Base-by-base conservation (phyloP, 2,329 filamentous ascomycete species). In the Alternaria brassicicola region DNA sequence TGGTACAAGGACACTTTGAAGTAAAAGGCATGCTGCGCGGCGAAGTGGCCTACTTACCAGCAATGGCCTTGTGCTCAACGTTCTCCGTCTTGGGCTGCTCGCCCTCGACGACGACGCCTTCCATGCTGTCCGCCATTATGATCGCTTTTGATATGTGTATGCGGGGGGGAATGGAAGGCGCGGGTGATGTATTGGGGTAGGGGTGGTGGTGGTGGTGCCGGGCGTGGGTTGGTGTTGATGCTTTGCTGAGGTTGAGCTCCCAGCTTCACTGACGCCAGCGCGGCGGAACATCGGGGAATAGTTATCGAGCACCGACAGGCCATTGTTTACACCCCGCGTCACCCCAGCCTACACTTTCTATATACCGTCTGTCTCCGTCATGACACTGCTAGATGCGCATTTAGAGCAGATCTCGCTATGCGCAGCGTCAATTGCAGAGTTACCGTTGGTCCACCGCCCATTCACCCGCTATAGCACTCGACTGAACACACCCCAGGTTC, bases 401-500 rank as follows among this genome's bases (percentile, higher is more conserved):
- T 72, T 84, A 33, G 81, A 83, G 67, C 81, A 83, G 58, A 82
- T 84, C 52, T 79, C 80, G 15, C 71, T 82, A 49, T 83, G 81
- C 68, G 74, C 80, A 15, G 72, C 76, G 1, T 82, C 81, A 47
- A 83, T 84, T 39, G 77, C 79, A 47, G 79, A 82, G 31, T 70
- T 84, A 21, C 76, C 80, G 76, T 79, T 67, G 28, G 76, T 67
- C n/a, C 13, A n/a, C 30, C 31, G 19, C 48, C 19, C 41, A 17
- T 50, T n/a, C 35, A 17, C 12, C 15, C 26, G 9, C 8, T 38
- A 52, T 38, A 45, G 21, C 46, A 25, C 51, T 30, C 52, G 35
- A 62, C 64, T 66, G 62, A 69, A 65, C 62, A 38, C 62, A 52
- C 59, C 64, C 54, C 72, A 96, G 92, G 31, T 98, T 98, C 69